Conservation (phyloP, 2,329 filamentous ascomycete species). For the Pseudogymnoascus sp. region DNA sequence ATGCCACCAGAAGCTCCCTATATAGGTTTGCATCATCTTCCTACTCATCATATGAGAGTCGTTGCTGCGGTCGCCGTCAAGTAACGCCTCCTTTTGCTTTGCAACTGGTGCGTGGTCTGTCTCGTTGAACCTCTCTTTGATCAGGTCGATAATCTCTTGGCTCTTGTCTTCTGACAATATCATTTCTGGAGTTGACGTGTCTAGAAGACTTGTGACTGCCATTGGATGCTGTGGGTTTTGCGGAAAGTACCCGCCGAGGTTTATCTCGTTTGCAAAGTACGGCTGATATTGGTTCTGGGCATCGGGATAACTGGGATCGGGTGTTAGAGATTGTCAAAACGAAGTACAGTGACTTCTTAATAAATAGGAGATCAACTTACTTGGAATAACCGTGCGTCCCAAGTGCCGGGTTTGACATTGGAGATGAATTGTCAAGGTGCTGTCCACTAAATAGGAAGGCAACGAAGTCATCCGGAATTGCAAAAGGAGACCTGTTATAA, state of each 20-base stretch:
- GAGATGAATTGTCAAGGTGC: slow-evolving; percentile 45
- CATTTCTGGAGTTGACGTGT: slow-evolving; percentile 71
- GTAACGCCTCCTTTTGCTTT: slow-evolving; percentile 66
- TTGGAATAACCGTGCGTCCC: slow-evolving; percentile 42
- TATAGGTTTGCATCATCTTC: slow-evolving; percentile 93
- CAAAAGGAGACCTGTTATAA: slow-evolving; percentile 74
- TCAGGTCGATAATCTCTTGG: slow-evolving; percentile 73
- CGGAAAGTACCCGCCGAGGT: slow-evolving; percentile 51
- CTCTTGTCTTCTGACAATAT: slow-evolving; percentile 83
- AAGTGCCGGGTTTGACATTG: slow-evolving; percentile 45
- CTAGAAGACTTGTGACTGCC: slow-evolving; percentile 79
- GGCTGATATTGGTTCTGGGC: slow-evolving; percentile 45
- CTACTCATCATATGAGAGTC: slow-evolving; percentile 66
- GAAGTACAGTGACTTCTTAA: slow-evolving; percentile 10
- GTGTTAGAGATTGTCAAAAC: slow-evolving; percentile 2
- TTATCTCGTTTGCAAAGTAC: slow-evolving; percentile 42
- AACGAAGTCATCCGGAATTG: slow-evolving; percentile 81
- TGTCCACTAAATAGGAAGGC: slow-evolving; percentile 74
- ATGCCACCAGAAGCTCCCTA: slow-evolving; percentile 87
- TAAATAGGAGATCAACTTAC: slow-evolving; percentile 33
- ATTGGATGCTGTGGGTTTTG: slow-evolving; percentile 66
- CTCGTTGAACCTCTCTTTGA: slow-evolving; percentile 74
- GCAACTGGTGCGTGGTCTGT: slow-evolving; percentile 66
- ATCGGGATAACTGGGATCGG: slow-evolving; percentile 43
- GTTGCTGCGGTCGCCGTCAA: slow-evolving; percentile 68